Conservation (phyloP, 1,139 yeast genomes). For the Kodamaea sp. region DNA sequence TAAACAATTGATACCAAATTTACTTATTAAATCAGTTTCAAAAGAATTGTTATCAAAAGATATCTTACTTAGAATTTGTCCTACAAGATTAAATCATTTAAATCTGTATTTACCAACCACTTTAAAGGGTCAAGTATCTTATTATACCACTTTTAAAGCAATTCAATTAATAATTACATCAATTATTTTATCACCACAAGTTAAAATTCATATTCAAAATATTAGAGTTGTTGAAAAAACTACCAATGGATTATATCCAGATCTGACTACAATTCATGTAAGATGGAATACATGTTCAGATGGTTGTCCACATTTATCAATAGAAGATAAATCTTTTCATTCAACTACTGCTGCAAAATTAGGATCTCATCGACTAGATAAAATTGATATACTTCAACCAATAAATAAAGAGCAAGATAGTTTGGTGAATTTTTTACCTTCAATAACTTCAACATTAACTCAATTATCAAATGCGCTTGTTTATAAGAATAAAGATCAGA, state of each 20-base stretch:
- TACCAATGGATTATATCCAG: slow-evolving; percentile 33
- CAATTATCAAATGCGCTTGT: slow-evolving; percentile 30
- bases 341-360: slow-evolving; percentile 39
- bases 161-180: slow-evolving; percentile 53
- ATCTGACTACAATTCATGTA: slow-evolving; percentile 51
- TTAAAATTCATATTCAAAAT: slow-evolving; percentile 48
- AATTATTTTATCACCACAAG: slow-evolving; percentile 49
- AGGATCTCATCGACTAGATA: slow-evolving; percentile 40
- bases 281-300: slow-evolving; percentile 63
- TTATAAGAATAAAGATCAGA: slow-evolving; percentile 32
- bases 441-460: slow-evolving; percentile 22
- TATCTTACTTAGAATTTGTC: slow-evolving; percentile 59
- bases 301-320: slow-evolving; percentile 44
- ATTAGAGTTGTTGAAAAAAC: slow-evolving; percentile 26
- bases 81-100: slow-evolving; percentile 46
- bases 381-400: slow-evolving; percentile 27
- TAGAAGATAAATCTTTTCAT: slow-evolving; percentile 13
- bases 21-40: slow-evolving; percentile 52
- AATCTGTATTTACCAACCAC: slow-evolving; percentile 53
- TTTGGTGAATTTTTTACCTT: slow-evolving; percentile 14
- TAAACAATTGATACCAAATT: slow-evolving; percentile 50
- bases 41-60: slow-evolving; percentile 45
- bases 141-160: slow-evolving; percentile 51
- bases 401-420: slow-evolving; percentile 9
- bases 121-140: slow-evolving; percentile 57